phyloP scores from a whole-genome alignment of 208 protist genomes.

The Wallacemonas rigidus region DNA sequence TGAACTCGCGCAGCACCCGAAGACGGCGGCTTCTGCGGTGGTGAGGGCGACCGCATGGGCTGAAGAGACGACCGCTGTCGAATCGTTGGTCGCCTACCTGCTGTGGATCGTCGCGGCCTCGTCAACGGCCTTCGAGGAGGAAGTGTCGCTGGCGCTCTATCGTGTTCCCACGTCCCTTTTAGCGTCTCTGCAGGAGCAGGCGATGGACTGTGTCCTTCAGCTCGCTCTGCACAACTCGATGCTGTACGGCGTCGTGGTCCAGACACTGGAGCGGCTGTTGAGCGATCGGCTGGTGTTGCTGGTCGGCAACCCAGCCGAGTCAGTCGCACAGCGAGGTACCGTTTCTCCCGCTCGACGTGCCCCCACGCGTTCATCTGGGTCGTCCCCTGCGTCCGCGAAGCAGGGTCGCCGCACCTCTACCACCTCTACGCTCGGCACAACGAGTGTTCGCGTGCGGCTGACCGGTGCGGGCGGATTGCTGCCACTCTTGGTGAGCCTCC shows the following conservation, averaged over 20 bases:
- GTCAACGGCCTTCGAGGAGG: slow-evolving; percentile 14
- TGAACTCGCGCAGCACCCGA: slow-evolving; percentile 24
- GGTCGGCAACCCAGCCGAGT: background rate
- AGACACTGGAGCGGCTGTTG: slow-evolving; percentile 29
- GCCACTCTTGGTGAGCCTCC: slow-evolving; percentile 55
- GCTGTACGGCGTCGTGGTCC: slow-evolving; percentile 72
- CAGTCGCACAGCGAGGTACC: background rate
- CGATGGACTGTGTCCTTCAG: slow-evolving; percentile 70
- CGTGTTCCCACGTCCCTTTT: slow-evolving; percentile 8
- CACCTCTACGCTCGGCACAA: slow-evolving; percentile 23
- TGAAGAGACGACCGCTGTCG: slow-evolving; percentile 43
- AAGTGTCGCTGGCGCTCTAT: slow-evolving; percentile 9
- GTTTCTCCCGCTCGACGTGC: slow-evolving; percentile 2
- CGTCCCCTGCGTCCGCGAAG: slow-evolving; percentile 2
- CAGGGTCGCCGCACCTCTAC: background rate
- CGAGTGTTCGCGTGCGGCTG: slow-evolving; percentile 16
- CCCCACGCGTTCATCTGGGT: slow-evolving; percentile 6
- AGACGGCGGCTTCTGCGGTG: slow-evolving; percentile 34
- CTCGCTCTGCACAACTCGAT: slow-evolving; percentile 60
- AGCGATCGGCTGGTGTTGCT: slow-evolving; percentile 9
- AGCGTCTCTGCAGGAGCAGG: slow-evolving; percentile 54
- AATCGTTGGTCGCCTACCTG: slow-evolving; percentile 50
- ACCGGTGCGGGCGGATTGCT: slow-evolving; percentile 39
- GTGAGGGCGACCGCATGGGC: slow-evolving; percentile 74
- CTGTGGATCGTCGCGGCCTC: slow-evolving; percentile 35